Evolutionary conservation across 345 rosid species (phyloP).

Genomic region (Ricinus communis): DNA sequence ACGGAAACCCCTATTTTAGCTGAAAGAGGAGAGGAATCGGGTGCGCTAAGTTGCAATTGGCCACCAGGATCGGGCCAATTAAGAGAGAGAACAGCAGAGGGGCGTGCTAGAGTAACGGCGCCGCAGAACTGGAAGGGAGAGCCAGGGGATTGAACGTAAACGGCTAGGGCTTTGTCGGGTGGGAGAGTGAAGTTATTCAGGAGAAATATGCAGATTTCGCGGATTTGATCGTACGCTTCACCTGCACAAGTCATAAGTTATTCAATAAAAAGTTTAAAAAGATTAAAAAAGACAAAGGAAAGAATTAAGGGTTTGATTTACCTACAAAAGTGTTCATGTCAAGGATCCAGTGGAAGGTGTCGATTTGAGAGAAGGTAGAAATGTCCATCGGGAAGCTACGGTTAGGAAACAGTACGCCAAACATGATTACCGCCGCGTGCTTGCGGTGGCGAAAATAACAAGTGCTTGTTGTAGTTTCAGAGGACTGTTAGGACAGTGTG

Average conservation of each 20-base stretch:
- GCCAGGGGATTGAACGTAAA: constrained; percentile 88
- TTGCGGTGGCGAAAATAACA: too few relatives aligned
- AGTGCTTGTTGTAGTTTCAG: background rate
- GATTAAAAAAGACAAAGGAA: background rate
- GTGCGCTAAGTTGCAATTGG: constrained; percentile 61
- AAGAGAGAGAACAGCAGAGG: constrained; percentile 81
- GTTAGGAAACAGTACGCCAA: constrained; percentile 93
- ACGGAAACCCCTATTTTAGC: constrained; percentile 93
- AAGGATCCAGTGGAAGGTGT: constrained; percentile 89
- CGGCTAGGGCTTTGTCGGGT: constrained; percentile 87
- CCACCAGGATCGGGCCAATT: constrained; percentile 88
- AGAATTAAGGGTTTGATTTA: too few relatives aligned
- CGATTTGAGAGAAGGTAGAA: constrained; percentile 85
- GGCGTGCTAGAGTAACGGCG: constrained; percentile 73
- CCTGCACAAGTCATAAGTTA: constrained; percentile 34
- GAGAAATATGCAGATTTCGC: constrained; percentile 83
- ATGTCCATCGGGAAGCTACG: constrained; percentile 94
- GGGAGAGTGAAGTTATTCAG: constrained; percentile 77
- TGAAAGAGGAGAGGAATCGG: constrained; percentile 53
- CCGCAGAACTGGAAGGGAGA: constrained; percentile 81
- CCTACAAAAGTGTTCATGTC: constrained; percentile 98
- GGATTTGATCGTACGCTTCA: constrained; percentile 77
- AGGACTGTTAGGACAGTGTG: background rate
- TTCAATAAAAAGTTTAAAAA: too few relatives aligned
- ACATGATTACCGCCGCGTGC: constrained; percentile 41